Evolutionary conservation across 768 basidiomycete genomes (phyloP).

Genomic region (Amanita subjunquillea): DNA sequence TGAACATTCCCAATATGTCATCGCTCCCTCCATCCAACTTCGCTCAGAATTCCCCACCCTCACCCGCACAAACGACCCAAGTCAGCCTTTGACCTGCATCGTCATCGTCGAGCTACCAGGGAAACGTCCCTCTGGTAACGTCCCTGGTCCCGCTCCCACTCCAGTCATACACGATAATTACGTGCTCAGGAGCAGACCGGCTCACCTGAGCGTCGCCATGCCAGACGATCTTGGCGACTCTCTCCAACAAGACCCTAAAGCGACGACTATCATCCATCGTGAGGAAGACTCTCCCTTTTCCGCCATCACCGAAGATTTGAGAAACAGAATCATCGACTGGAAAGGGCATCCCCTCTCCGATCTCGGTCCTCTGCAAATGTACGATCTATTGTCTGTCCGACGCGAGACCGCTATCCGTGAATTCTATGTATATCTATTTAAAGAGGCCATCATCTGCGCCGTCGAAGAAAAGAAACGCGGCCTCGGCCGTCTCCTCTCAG

Average conservation of each 20-base stretch:
- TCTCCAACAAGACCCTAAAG: conserved; percentile 18
- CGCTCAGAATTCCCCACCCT: conserved; percentile 85
- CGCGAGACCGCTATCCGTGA: conserved; percentile 86
- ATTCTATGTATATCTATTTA: conserved; percentile 95
- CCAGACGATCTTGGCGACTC: conserved; percentile 18
- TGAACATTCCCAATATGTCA: conserved; percentile 59
- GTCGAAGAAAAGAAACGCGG: conserved; percentile 89
- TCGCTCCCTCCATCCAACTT: conserved; percentile 89
- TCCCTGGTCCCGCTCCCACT: conserved; percentile 51
- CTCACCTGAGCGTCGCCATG: conserved; percentile 12
- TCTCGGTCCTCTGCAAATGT: conserved; percentile 84
- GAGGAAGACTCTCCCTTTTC: conserved; percentile 73
- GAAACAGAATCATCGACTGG: conserved; percentile 90
- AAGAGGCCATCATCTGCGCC: conserved; percentile 97
- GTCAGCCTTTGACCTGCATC: conserved; percentile 87
- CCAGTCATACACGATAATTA: conserved; percentile 42
- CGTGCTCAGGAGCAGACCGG: conserved; percentile 12
- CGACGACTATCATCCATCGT: conserved; percentile 22
- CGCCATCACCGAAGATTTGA: conserved; percentile 81
- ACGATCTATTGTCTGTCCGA: conserved; percentile 82
- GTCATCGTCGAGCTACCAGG: conserved; percentile 88
- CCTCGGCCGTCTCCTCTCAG: conserved; percentile 63
- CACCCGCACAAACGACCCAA: conserved; percentile 54
- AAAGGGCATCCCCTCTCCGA: conserved; percentile 88
- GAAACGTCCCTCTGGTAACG: conserved; percentile 41